phyloP scores from a whole-genome alignment of 164 flowering plant species.

The Berberis thunbergii region DNA sequence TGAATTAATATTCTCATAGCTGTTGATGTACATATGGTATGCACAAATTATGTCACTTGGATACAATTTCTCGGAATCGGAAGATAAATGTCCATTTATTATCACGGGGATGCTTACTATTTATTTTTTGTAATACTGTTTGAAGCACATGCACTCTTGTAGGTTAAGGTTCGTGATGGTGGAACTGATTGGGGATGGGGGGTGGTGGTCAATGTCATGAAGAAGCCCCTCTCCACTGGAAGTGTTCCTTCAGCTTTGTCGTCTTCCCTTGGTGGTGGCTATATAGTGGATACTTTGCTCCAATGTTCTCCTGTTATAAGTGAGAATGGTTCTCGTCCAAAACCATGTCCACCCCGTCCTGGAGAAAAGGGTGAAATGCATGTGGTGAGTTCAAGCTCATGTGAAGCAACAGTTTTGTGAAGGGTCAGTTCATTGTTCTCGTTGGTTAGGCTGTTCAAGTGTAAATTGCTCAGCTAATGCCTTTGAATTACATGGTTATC shows the following conservation, averaged over 20 bases:
- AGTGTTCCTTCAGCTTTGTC: slow-evolving; percentile 39
- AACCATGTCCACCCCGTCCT: slow-evolving; percentile 85
- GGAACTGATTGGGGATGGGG: slow-evolving; percentile 99
- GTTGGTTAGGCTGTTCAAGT: slow-evolving; percentile 13
- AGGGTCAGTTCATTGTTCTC: slow-evolving; percentile 21
- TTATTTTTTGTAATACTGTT: no score
- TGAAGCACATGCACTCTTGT: slow-evolving; percentile 8
- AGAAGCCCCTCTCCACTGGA: slow-evolving; percentile 45
- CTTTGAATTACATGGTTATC: slow-evolving; percentile 6
- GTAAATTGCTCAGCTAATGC: not conserved
- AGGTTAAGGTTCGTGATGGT: slow-evolving; percentile 93
- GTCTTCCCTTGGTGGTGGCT: slow-evolving; percentile 53
- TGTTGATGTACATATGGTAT: no score
- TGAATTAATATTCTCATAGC: no score
- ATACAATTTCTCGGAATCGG: no score
- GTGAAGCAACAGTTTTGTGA: slow-evolving; percentile 21
- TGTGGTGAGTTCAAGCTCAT: slow-evolving; percentile 68
- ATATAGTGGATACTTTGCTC: slow-evolving; percentile 90
- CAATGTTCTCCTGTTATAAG: slow-evolving; percentile 74
- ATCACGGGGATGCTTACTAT: no score
- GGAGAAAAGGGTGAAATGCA: slow-evolving; percentile 99
- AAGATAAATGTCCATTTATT: no score
- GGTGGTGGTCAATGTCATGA: slow-evolving; percentile 89
- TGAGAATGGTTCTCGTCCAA: slow-evolving; percentile 82
- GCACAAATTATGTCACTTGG: no score